These are phyloP conservation scores for Botryotinia globosa DNA, from an alignment of 2,329 filamentous ascomycete species.

Conservation along the genomic window DNA sequence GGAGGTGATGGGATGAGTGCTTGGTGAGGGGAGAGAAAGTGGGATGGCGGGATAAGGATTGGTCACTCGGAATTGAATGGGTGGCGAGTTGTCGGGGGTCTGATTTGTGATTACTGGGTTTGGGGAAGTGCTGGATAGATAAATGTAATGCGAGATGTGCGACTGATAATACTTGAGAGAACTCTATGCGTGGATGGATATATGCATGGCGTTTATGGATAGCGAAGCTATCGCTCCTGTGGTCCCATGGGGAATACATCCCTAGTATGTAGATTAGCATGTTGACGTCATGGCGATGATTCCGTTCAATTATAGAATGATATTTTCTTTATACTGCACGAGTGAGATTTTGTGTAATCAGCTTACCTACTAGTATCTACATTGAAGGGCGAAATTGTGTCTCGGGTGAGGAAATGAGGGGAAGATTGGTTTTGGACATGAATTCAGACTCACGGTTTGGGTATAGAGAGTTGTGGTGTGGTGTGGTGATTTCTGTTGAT, in stretches of 20 bases:
- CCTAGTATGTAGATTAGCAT: background rate
- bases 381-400: no score
- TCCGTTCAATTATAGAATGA: background rate
- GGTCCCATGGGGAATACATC: background rate
- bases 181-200: background rate
- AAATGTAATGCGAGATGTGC: no score
- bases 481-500: no score
- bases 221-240: background rate
- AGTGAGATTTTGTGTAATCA: background rate
- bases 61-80: background rate
- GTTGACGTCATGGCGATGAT: background rate
- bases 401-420: no score
- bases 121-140: no score
- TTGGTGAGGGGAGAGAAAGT: background rate
- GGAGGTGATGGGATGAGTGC: conserved; percentile 19
- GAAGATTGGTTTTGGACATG: fast-evolving
- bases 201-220: background rate
- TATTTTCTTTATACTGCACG: background rate
- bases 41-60: no score
- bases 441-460: no score
- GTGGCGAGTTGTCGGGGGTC: no score
- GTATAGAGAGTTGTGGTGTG: background rate
- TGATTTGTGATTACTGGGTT: no score
- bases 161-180: background rate
- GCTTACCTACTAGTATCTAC: no score